These are phyloP conservation scores for Leucocoprinus leucothites DNA, from an alignment of 768 basidiomycete species.

Conservation along the genomic window DNA sequence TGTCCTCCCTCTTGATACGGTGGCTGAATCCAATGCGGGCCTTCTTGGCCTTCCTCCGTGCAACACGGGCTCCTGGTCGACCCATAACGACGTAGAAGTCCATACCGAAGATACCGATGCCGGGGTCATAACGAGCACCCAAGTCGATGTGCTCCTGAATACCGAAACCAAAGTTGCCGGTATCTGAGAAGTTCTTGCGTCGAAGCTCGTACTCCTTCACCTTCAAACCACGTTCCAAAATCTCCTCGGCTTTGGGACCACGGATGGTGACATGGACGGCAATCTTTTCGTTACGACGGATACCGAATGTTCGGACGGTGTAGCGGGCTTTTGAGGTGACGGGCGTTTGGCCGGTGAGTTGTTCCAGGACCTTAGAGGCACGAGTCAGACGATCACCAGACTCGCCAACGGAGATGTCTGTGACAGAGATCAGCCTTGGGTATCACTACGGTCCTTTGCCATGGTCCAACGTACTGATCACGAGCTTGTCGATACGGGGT, in stretches of 20 bases:
- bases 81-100: constrained; percentile 99
- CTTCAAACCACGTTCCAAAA: constrained; percentile 97
- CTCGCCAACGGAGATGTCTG: constrained; percentile 99
- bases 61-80: constrained; percentile 88
- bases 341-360: constrained; percentile 98
- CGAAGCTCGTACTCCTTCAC: constrained; percentile 99
- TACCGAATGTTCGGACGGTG: constrained; percentile 98
- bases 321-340: constrained; percentile 99
- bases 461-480: constrained; percentile 80
- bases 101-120: constrained; percentile 99
- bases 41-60: constrained; percentile 87
- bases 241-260: constrained; percentile 99
- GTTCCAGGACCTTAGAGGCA: constrained; percentile 98
- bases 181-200: constrained; percentile 97
- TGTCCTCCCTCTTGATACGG: constrained; percentile 93
- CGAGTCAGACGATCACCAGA: constrained; percentile 98
- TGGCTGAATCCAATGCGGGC: constrained; percentile 85
- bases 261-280: constrained; percentile 98
- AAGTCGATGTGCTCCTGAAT: constrained; percentile 99
- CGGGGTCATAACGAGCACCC: constrained; percentile 97
- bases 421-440: constrained; percentile 13
- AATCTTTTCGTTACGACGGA: constrained; percentile 99
- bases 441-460: constrained; percentile 3
- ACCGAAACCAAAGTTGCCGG: constrained; percentile 99
- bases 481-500: constrained; percentile 96